Conservation (phyloP, 306 rosid genomes). For the Leucaena leucocephala region DNA sequence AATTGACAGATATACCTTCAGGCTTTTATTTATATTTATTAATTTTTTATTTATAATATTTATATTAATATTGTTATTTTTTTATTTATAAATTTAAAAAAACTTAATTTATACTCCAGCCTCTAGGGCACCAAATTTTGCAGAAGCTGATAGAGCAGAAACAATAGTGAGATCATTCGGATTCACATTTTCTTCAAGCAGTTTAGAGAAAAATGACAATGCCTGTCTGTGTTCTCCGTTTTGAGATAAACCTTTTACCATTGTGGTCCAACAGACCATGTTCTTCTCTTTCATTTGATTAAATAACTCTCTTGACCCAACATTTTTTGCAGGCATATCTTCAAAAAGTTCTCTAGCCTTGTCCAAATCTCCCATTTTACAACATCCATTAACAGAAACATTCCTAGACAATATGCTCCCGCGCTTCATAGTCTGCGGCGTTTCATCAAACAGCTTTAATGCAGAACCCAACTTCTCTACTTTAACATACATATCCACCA, state of each 20-base stretch:
- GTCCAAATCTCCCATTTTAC: constrained; percentile 22
- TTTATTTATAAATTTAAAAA: no score
- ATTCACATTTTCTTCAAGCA: constrained; percentile 3
- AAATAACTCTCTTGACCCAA: constrained; percentile 9
- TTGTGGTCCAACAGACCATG: neutral
- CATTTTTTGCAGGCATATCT: constrained; percentile 1
- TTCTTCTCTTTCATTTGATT: constrained; percentile 15
- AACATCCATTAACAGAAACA: constrained; percentile 5
- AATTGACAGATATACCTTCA: no score
- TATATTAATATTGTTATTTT: no score
- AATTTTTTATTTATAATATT: no score
- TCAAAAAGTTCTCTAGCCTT: constrained; percentile 15
- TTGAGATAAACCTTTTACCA: neutral
- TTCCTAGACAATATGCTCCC: constrained; percentile 16
- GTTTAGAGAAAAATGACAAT: neutral
- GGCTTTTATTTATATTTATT: no score
- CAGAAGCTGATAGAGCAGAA: constrained; percentile 13
- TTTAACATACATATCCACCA: constrained; percentile 16
- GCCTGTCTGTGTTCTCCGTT: constrained; percentile 1
- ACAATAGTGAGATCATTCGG: constrained; percentile 23
- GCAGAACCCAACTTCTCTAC: neutral
- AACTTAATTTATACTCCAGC: no score
- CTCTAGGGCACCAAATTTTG: constrained; percentile 4
- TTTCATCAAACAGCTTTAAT: constrained; percentile 14
- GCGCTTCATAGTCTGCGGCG: constrained; percentile 10